A percentile compares a stretch with the other conserved stretches of the same genome.
These are phyloP conservation scores for button mushroom (Agaricus bisporus) DNA, from an alignment of 768 basidiomycete genomes.

Conservation along the genomic window DNA sequence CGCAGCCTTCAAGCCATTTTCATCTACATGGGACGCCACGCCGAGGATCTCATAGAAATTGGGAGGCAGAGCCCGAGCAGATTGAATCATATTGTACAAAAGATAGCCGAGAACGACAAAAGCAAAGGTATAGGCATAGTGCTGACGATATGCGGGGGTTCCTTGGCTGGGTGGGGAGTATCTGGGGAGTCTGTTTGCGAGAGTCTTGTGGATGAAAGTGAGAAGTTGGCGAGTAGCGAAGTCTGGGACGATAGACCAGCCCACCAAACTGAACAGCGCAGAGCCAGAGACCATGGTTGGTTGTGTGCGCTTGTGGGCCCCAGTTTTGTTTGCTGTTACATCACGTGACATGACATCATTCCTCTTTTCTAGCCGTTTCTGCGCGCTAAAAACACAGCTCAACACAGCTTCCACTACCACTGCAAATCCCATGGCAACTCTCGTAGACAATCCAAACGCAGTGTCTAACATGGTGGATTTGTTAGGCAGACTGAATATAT, in stretches of 20 bases:
- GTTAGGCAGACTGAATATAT: constrained; percentile 26
- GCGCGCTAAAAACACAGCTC: no score
- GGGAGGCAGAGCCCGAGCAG: constrained; percentile 47
- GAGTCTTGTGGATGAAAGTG: constrained; percentile 27
- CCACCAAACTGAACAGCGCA: constrained; percentile 32
- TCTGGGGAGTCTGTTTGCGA: constrained; percentile 13
- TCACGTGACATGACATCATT: constrained; percentile 5
- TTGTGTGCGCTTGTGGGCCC: constrained; percentile 14
- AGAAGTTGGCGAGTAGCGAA: constrained; percentile 49
- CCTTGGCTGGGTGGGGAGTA: constrained; percentile 33
- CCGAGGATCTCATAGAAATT: constrained; percentile 79
- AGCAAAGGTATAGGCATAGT: constrained; percentile 60
- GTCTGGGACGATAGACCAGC: constrained; percentile 68
- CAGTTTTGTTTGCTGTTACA: no score
- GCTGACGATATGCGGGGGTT: constrained; percentile 41
- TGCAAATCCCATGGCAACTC: not conserved
- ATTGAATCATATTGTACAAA: constrained; percentile 55
- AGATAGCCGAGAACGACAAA: constrained; percentile 62
- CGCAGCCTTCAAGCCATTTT: constrained; percentile 58
- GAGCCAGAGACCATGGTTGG: constrained; percentile 7
- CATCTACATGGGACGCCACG: constrained; percentile 57
- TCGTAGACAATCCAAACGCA: not conserved
- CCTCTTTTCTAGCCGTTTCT: not conserved
- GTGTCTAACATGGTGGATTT: constrained; percentile 15
- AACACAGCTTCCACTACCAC: not conserved